Evolutionary conservation across 805 yeast genomes (phyloP), one percentile per base, ranked within the genome.

Genomic region (Kuraishia molischiana): DNA sequence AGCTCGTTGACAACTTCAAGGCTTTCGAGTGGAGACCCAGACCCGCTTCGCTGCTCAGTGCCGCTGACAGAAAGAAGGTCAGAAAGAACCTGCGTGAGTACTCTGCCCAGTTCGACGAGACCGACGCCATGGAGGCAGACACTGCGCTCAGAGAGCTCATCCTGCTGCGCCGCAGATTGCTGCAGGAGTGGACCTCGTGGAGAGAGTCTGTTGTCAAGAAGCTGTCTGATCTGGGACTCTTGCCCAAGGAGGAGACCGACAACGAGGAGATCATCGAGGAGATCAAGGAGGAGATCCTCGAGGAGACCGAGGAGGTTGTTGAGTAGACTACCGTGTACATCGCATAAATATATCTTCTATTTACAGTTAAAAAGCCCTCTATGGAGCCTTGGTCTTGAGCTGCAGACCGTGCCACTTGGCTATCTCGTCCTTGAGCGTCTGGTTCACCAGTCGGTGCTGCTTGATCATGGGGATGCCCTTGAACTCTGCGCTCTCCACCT

Each of bases 11-110:
- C 51, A 83, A 79, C 39, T 86, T 92, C 74, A 84, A 79, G 64
- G 89, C 84, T 44, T 85, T 90, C 53, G 68, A 76, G 44, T 92
- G 99, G 99, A 84, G 99, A 70, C 97, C 97, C 53, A 80, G 98
- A 66, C 98, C 98, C 37, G 75, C 74, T 15, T 71, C 87, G 2
- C 61, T 79, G 46, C 74, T 92, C 55, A 67, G 79, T 43, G 77
- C 79, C 51, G 81, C 77, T 47, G 94, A 85, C 59, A 77, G 77
- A 68, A 85, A 86, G 81, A 82, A 80, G 72, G 86, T 92, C 45
- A 76, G 85, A 68, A 84, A 85, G 82, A 82, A 82, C 66, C 66
- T 90, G 67, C 77, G 80, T 58, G 90, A 85, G 62, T 85, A 83
- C 72, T 71, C 87, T 50, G 92, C 92, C 31, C 87, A 85, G 63